These are phyloP conservation scores for Aspergillus fructus DNA, from an alignment of 2,329 filamentous ascomycete genomes.

Conservation along the genomic window DNA sequence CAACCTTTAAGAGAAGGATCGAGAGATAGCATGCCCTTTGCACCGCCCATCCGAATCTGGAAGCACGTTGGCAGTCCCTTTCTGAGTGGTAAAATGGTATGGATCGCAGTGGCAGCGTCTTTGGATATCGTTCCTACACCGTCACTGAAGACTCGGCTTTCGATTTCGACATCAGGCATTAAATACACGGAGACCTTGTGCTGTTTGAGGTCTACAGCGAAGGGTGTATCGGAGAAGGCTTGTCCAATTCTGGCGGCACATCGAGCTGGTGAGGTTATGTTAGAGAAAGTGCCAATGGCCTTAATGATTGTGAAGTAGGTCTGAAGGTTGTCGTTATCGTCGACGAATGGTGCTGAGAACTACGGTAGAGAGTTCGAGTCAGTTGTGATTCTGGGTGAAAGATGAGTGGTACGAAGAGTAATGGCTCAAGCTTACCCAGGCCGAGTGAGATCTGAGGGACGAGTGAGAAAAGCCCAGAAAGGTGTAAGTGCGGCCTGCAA, in stretches of 20 bases:
- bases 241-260: conserved; percentile 61
- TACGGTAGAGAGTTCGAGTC: not conserved
- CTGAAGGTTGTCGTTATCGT: conserved; percentile 28
- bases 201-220: conserved; percentile 52
- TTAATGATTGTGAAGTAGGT: conserved; percentile 44
- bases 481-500: conserved; percentile 62
- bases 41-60: conserved; percentile 71
- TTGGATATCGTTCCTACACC: conserved; percentile 73
- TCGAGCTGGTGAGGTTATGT: conserved; percentile 54
- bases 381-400: not conserved
- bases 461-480: conserved; percentile 82
- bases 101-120: conserved; percentile 59
- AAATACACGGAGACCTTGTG: conserved; percentile 15
- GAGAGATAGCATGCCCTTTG: conserved; percentile 76
- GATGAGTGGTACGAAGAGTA: not conserved
- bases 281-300: conserved; percentile 50
- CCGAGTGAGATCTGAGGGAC: conserved; percentile 68
- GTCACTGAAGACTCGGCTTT: conserved; percentile 67
- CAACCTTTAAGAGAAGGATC: conserved; percentile 61
- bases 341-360: conserved; percentile 49
- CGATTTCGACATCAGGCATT: conserved; percentile 30
- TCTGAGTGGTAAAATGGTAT: conserved; percentile 51
- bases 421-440: conserved; percentile 50
- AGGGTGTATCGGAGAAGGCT: conserved; percentile 73
- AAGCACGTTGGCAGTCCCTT: conserved; percentile 61